Base-by-base conservation (phyloP, 495 filamentous ascomycete genomes). In the Choiromyces venosus region DNA sequence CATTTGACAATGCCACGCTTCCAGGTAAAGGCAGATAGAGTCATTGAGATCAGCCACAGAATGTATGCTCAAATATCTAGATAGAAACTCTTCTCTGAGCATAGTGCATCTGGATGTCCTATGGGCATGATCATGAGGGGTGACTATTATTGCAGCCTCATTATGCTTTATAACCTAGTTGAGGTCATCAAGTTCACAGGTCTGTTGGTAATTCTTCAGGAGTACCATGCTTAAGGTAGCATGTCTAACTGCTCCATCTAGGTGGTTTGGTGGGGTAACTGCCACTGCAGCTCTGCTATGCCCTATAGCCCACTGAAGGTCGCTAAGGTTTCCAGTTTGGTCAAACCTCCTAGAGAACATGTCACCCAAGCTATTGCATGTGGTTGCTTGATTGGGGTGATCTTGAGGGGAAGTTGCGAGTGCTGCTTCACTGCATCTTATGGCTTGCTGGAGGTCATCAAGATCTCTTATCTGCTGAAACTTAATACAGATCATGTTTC, bases 291-390 rank as follows among this genome's bases (percentile, higher is more conserved):
- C n/a, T n/a, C n/a, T n/a, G n/a, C n/a, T n/a, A n/a, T 46, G 68
- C 40, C n/a, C 37, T 19, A 73, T 68, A 1, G 71, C 65, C 21
- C 21, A 25, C 35, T 69, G 5, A 14, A 73, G n/a, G 33, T 73
- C 70, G 14, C 44, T n/a, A 4, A 39, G 16, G 10, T 14, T 18
- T 19, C 39, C 40, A 19, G 14, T 14, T 35, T 46, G 71, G 37
- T 61, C 21, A 56, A 68, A 61, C 40, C 40, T 37, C 38, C n/a
- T n/a, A 37, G 9, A 9, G 8, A 69, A 19, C 37, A 71, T 35
- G 61, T 25, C 29, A n/a, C 37, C 37, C 61, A 71, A 66, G 42
- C n/a, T n/a, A n/a, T n/a, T n/a, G n/a, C n/a, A n/a, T n/a, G 12
- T 8, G 21, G n/a, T 10, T 10, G 65, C 65, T 67, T 37, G 19